Evolutionary conservation across 352 stramenopile genomes (phyloP), one percentile per base, ranked within the genome.

Genomic region (Globisporangium apiculatum): DNA sequence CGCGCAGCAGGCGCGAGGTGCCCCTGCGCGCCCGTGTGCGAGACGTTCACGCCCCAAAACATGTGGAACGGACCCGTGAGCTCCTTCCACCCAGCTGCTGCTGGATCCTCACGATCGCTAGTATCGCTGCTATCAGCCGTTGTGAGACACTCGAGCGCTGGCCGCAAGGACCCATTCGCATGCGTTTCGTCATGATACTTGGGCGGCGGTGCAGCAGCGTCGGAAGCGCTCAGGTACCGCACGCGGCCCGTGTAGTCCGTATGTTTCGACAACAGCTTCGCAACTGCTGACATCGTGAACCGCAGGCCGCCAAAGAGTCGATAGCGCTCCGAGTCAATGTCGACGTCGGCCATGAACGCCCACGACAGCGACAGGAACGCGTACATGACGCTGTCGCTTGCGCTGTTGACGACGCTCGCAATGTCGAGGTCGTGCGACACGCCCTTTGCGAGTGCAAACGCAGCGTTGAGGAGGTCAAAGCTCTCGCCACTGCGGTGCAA

Each of bases 351-450:
- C 50, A 88, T 73, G 46, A 93, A 83, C 12, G 79, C 87, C 86
- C 86, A 96, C 58, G 87, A 76, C 12, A 94, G 48, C n/a, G 79
- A 88, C 55, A 95, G 67, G 60, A 95, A 94, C 18, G 79, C 86
- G 68, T 85, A 82, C 72, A 87, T 79, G 40, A 75, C 48, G 42
- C 85, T 64, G 35, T 73, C 63, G 40, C 40, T 43, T 46, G 80
- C 62, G 45, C 67, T 67, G 49, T 86, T 84, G 18, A 71, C 68
- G 43, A 75, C 57, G 18, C 66, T 78, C 37, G 83, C 76, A 7
- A 64, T 9, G 40, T 94, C 83, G 48, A 94, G 62, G 15, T 87
- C 77, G 45, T 86, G 73, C 3, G 71, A 46, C 17, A 61, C 62
- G 24, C 85, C 83, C 55, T 92, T 92, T 1, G 67, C 77, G 15